These are phyloP conservation scores for Quercus cerris DNA, from an alignment of 306 rosid species.

Conservation along the genomic window DNA sequence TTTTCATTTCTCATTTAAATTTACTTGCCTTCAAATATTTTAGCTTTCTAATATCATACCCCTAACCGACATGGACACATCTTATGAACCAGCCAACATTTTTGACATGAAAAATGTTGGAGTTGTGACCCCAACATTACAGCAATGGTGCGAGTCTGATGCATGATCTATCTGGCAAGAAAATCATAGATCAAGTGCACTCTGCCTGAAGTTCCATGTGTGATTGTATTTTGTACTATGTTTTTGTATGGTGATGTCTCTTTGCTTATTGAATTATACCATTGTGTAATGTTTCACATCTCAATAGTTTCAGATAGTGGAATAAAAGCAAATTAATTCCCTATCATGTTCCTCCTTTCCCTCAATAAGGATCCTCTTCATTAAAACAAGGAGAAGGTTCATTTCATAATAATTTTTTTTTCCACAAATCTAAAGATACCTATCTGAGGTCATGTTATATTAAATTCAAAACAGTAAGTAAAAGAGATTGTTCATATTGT, in stretches of 20 bases:
- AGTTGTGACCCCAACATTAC: slow-evolving; percentile 57
- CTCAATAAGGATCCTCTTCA: no score
- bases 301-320: neutral
- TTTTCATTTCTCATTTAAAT: neutral
- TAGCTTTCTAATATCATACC: neutral
- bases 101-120: slow-evolving; percentile 81
- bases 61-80: slow-evolving; percentile 11
- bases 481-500: no score
- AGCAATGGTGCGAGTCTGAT: slow-evolving; percentile 54
- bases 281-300: neutral
- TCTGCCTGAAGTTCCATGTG: slow-evolving; percentile 3
- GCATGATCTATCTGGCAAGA: slow-evolving; percentile 33
- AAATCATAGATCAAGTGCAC: neutral
- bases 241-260: neutral
- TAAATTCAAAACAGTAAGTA: no score
- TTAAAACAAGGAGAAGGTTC: no score
- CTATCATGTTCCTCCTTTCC: neutral
- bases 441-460: no score
- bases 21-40: neutral
- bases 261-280: neutral
- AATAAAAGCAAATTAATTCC: neutral
- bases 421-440: no score
- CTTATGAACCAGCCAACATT: slow-evolving; percentile 61
- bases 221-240: neutral
- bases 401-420: no score